Conservation (phyloP, 352 stramenopile genomes). For the Chrysophaeum taylorii region DNA sequence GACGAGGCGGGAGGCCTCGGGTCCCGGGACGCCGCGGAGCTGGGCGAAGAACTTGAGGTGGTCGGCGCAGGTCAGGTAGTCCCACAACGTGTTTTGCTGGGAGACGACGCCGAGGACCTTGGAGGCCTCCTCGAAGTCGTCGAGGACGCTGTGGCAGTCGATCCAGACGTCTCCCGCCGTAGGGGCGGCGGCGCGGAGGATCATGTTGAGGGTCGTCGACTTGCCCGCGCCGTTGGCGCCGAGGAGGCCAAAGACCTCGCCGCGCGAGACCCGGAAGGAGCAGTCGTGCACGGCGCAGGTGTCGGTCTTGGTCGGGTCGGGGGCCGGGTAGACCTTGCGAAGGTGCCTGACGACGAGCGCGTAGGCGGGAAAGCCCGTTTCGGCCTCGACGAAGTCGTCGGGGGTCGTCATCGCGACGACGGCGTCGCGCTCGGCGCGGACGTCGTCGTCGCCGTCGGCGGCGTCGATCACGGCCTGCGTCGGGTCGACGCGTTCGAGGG, state of each 20-base stretch:
- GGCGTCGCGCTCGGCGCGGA: background rate
- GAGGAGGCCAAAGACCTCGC: slow-evolving; percentile 53
- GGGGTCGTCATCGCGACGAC: background rate
- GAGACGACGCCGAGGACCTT: background rate
- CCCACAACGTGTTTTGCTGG: slow-evolving; percentile 51
- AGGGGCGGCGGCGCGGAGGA: slow-evolving; percentile 69
- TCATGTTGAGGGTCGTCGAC: slow-evolving; percentile 62
- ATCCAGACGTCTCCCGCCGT: slow-evolving; percentile 26
- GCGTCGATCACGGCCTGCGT: no score
- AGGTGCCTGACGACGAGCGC: background rate
- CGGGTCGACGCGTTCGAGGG: background rate
- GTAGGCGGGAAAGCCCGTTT: background rate
- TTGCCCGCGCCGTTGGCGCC: slow-evolving; percentile 59
- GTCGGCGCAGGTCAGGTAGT: slow-evolving; percentile 64
- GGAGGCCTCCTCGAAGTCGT: background rate
- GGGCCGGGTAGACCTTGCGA: background rate
- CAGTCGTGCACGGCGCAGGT: slow-evolving; percentile 1
- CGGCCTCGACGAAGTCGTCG: background rate
- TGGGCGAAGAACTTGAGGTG: slow-evolving; percentile 67
- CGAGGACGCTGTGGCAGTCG: background rate
- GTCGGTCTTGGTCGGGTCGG: background rate
- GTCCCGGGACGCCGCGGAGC: background rate
- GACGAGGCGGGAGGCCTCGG: background rate
- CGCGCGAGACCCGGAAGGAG: slow-evolving; percentile 4
- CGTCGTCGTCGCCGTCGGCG: background rate